These are phyloP conservation scores for Salix koriyanagi DNA, from an alignment of 345 rosid species.

Conservation along the genomic window DNA sequence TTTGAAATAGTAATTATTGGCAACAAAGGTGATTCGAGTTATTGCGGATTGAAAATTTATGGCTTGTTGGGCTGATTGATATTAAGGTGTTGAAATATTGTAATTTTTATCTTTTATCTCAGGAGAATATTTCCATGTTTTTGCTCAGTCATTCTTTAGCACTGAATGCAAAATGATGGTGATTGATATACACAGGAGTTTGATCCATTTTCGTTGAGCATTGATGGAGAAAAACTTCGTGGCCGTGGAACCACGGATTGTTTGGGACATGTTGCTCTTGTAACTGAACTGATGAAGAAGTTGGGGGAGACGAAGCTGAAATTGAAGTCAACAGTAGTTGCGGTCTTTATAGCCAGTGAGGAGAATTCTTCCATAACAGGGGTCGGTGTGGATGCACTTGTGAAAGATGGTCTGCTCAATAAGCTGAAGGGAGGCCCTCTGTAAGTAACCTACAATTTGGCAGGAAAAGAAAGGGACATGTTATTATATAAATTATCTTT, in stretches of 20 bases:
- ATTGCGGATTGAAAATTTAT: neutral
- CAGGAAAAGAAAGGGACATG: neutral
- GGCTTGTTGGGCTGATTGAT: neutral
- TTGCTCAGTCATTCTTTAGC: neutral
- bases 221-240: conserved; percentile 82
- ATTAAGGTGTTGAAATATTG: neutral
- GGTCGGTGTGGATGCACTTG: conserved; percentile 87
- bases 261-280: conserved; percentile 93
- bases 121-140: neutral
- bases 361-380: conserved; percentile 85
- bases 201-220: conserved; percentile 84
- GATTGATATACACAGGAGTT: conserved; percentile 50
- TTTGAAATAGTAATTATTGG: neutral
- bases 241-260: conserved; percentile 99
- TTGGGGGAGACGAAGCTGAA: conserved; percentile 75
- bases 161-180: neutral
- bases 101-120: neutral
- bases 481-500: neutral
- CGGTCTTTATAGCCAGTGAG: conserved; percentile 90
- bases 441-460: conserved; percentile 35
- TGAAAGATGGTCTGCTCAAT: conserved; percentile 67
- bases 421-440: conserved; percentile 91
- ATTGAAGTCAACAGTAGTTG: conserved; percentile 69
- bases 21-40: neutral
- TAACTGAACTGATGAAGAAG: conserved; percentile 79